Base-by-base conservation (phyloP, 495 filamentous ascomycete genomes). In the Hyaloscypha hepaticicola region DNA sequence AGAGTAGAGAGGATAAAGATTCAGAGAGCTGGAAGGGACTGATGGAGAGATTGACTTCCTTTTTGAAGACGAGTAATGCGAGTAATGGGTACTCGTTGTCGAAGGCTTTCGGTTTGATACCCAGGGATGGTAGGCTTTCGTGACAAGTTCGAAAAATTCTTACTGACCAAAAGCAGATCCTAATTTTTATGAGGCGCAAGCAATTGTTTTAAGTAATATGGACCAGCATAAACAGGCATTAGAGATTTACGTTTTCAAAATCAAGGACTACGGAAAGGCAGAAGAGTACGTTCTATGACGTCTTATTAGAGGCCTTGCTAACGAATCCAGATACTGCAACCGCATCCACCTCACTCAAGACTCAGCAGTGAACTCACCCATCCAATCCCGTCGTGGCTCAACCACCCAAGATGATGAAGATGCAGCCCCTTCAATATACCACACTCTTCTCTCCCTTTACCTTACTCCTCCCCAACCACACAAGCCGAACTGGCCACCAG, bases 201-300 rank as follows among this genome's bases (percentile, higher is more conserved):
- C 96, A 24, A 88, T 97, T 33, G 88, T 98, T 9, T 87, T 98
- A 31, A 92, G 91, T 75, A 96, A 96, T 69, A 96, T 99, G 91
- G 92, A 90, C 9, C 90, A 93, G 63, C 93, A 99, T 76, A 90
- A 91, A 72, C 92, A 97, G 73, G 94, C 96, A 0, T 76, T 99
- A 24, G 89, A 93, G 74, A 96, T 98, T 26, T 99, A 97, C 72
- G 93, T 98, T 14, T 99, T 97, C 78, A 93, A 94, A 70, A 81
- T 99, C 62, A 77, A 90, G 63, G 89, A 95, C 72, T 91, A 91
- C 64, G 80, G 78, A 3, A 98, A 97, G 73, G 96, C 95, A 53
- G 95, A 99, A 83, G 91, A 96, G 90, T 96, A 81, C 41, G 85
- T 78, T 25, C 50, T 11, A 21, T 50, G 49, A 28, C 61, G 24